Evolutionary conservation across 75 land plant genomes (phyloP).

Genomic region (Cupressus sempervirens): DNA sequence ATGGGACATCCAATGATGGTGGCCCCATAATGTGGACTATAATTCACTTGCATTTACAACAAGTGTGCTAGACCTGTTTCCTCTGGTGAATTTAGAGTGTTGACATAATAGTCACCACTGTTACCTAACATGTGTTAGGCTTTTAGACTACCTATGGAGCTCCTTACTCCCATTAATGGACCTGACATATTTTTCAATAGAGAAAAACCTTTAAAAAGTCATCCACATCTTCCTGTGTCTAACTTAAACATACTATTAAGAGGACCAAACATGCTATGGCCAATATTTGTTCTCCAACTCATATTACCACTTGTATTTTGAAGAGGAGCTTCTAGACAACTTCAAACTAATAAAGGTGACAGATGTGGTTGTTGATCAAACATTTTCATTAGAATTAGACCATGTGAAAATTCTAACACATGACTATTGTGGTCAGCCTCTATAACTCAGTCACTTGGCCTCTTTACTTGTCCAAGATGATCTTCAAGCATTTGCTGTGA

Average conservation of each 20-base stretch:
- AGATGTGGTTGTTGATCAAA: constrained; percentile 84
- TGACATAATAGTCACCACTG: constrained; percentile 91
- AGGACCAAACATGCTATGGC: constrained; percentile 93
- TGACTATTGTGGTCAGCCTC: no score
- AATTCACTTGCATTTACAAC: constrained; percentile 85
- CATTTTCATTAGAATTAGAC: constrained; percentile 61
- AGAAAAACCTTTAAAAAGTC: constrained; percentile 73
- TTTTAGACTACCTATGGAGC: constrained; percentile 85
- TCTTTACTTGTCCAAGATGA: constrained; percentile 58
- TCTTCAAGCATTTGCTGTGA: constrained; percentile 95
- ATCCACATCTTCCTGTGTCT: constrained; percentile 84
- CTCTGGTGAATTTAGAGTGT: constrained; percentile 89
- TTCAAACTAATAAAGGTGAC: constrained; percentile 90
- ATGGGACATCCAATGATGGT: constrained; percentile 89
- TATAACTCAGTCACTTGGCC: constrained; percentile 41
- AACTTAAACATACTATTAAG: constrained; percentile 76
- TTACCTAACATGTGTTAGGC: constrained; percentile 95
- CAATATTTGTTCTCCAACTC: constrained; percentile 94
- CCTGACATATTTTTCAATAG: constrained; percentile 86
- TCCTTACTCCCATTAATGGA: constrained; percentile 87
- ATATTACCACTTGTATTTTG: constrained; percentile 88
- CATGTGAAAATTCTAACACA: constrained; percentile 98
- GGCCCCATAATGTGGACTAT: constrained; percentile 85
- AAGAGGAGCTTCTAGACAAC: constrained; percentile 89
- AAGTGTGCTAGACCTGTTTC: constrained; percentile 59